Base-by-base conservation (phyloP, 805 yeast species). In the Candida xyloterini region DNA sequence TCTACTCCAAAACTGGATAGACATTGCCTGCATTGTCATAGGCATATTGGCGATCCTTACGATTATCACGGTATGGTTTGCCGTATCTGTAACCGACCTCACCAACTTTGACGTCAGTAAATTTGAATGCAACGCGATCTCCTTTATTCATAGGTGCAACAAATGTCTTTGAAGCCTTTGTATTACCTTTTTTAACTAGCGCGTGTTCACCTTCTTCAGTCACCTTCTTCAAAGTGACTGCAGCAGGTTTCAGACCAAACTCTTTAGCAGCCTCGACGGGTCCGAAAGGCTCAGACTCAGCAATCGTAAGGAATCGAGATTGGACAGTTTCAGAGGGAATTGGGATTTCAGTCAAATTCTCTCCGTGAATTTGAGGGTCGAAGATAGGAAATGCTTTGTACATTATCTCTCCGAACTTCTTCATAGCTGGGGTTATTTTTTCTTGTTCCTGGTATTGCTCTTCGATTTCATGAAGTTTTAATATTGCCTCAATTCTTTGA, bases 231-330 rank as follows among this genome's bases (percentile, higher is more conserved):
- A 90, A 71, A 3, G 93, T 84, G 26, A 72, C 78, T 33, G 79
- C 76, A 21, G 98, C 97, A n/a, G 96, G 95, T 60, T 86, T 90
- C 48, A 91, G 71, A 30, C 75, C 89, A 48, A 87, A 77, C 27
- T 84, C 76, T 42, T 79, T 70, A 35, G 99, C 96, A 10, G 99
- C 97, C 58, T 93, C 98, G 5, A 89, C 74, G 5, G 97, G 95
- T 6, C 96, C 96, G 60, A 91, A 90, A 8, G 96, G 95, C 67
- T 89, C 95, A 20, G 89, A 81, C 66, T 91, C 99, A 8, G 96
- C 91, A 60, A 91, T 81, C 10, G 95, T 84, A 58, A 87, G 65
- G 69, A 90, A 90, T 49, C 91, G 73, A 48, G 95, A 87, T 48
- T 79, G 79, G 47, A 82, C 70, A 2, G 95, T 84, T 64, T 83